Conservation (phyloP, 305 asterid species). For the Monarda citriodora region DNA sequence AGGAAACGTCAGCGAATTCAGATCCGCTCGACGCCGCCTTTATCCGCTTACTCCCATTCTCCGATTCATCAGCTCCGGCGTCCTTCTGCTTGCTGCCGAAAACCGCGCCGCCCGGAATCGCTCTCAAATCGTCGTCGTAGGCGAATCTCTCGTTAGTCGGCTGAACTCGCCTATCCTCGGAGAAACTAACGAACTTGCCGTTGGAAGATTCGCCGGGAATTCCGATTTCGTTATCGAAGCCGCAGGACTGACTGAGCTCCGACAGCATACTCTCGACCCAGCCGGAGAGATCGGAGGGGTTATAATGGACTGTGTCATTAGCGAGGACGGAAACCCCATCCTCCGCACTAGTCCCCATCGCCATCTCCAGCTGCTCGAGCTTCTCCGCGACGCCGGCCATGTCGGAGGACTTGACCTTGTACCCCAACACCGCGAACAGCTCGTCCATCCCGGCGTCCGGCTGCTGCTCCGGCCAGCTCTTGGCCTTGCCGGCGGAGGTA, state of each 20-base stretch:
- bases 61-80: constrained; percentile 1
- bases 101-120: constrained; percentile 76
- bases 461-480: constrained; percentile 53
- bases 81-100: constrained; percentile 18
- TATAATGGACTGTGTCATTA: constrained; percentile 62
- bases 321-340: constrained; percentile 57
- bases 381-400: constrained; percentile 86
- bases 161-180: constrained; percentile 11
- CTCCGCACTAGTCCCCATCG: constrained; percentile 57
- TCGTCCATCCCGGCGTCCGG: constrained; percentile 83
- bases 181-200: constrained; percentile 18
- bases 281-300: constrained; percentile 79
- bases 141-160: constrained; percentile 15
- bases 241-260: constrained; percentile 33
- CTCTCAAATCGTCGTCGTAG: constrained; percentile 72
- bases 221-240: constrained; percentile 14
- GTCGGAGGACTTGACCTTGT: constrained; percentile 73
- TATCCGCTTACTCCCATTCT: constrained; percentile 33
- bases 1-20: constrained; percentile 18
- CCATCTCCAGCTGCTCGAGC: constrained; percentile 76
- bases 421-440: constrained; percentile 70
- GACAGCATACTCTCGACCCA: constrained; percentile 76
- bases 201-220: constrained; percentile 29
- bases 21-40: constrained; percentile 32
- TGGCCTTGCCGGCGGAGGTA: constrained; percentile 29